Percentiles rank a stretch among this genome's conserved stretches.
These are phyloP conservation scores for Eutypa lata DNA, from an alignment of 2,329 filamentous ascomycete genomes.

Conservation along the genomic window DNA sequence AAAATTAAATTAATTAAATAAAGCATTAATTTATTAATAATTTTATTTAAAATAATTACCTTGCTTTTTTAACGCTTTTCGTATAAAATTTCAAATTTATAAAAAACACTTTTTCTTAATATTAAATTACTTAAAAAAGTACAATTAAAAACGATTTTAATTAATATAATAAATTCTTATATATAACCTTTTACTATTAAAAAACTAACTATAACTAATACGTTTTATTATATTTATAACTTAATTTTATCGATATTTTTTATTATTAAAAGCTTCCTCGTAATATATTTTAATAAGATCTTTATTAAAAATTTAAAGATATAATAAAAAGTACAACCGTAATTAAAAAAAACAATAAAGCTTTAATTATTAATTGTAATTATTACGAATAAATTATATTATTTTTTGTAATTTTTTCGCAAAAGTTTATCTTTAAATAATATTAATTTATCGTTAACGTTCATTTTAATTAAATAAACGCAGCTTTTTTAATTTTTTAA, in stretches of 20 bases:
- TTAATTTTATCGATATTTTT: background rate
- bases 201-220: too few species aligned
- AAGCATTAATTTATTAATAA: background rate
- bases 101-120: background rate
- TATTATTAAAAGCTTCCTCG: background rate
- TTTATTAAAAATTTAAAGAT: background rate
- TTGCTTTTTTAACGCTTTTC: background rate
- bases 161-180: too few species aligned
- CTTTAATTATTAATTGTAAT: too few species aligned
- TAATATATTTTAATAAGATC: background rate
- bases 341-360: too few species aligned
- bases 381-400: background rate
- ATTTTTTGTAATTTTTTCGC: background rate
- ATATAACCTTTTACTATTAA: too few species aligned
- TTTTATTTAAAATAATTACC: background rate
- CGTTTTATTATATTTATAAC: too few species aligned
- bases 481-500: background rate
- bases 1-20: background rate
- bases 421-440: background rate
- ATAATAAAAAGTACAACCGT: background rate
- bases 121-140: background rate
- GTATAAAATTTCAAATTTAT: background rate
- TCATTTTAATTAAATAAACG: background rate
- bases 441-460: background rate
- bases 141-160: too few species aligned